Base-by-base conservation (phyloP, 2,329 filamentous ascomycete genomes). In the Coniella lustricola region DNA sequence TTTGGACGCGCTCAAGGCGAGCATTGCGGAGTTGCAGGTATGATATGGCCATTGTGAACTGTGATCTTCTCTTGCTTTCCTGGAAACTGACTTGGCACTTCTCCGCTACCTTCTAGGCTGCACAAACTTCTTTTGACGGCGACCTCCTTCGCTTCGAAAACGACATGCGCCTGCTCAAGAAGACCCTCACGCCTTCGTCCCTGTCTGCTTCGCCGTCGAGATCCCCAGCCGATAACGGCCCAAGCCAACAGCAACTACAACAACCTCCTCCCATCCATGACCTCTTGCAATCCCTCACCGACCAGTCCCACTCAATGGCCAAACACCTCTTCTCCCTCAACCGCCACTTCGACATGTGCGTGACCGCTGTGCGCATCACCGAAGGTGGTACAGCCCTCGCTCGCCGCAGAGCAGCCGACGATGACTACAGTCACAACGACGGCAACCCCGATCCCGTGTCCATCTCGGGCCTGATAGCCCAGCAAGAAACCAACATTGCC, bases 291-390 rank as follows among this genome's bases (percentile, higher is more conserved):
- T 71, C 73, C 3, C 74, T 95, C 32, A 82, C 90, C 55, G 74
- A 74, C 13, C 82, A 91, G 56, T 90, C 90, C 0, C 82, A 87
- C 54, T 81, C 84, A 58, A 91, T 94, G 82, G 91, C 90, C 4
- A 76, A 84, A 49, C 76, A 89, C 4, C 77, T 97, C 2, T 79
- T 88, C 49, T 89, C 85, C 1, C 72, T 97, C 3, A 90, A 89
- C 7, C 80, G 78, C 21, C 91, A 97, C 67, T 96, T 95, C 62
- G 91, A 97, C 64, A 80, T 95, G 55, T 96, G 91, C 64, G 87
- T 95, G 13, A 91, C 85, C 1, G 91, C 91, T 1, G 84, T 96
- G 37, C 87, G 90, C 51, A 89, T 91, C 44, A 96, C 54, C 50
- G 49, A 58, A 54, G 36, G 54, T 38, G 51, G 56, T 47, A 48